Base-by-base conservation (phyloP, 805 yeast genomes). In the Candida pseudoglaebosa region DNA sequence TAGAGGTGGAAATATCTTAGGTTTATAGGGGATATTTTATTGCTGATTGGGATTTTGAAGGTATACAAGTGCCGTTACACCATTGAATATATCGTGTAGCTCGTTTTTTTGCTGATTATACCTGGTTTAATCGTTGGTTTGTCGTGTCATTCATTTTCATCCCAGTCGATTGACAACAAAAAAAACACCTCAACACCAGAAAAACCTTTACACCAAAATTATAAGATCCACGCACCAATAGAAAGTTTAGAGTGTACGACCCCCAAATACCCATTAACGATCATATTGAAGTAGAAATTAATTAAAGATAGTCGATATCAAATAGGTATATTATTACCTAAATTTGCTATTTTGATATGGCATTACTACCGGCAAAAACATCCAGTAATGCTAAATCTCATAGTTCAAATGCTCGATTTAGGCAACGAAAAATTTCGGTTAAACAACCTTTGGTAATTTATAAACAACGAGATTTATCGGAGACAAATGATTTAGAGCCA, bases 361-460 rank as follows among this genome's bases (percentile, higher is more conserved):
- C 73, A 39, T 54, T 65, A 34, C 64, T 62, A 38, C 70, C 70
- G 40, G 56, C 70, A 26, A 65, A 61, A 32, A 59, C 56, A 36
- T 55, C 63, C 38, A 48, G 47, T 20, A 46, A 39, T 17, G 42
- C 48, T n/a, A 42, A 46, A 30, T 58, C 45, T 38, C 40, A 54
- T 18, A 43, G 48, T n/a, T 70, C 78, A 16, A 76, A 78, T 38
- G 84, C 91, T 30, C 70, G 96, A 45, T 90, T 90, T 63, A 81
- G 99, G 48, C 97, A 91, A 70, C 77, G 98, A 43, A 93, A 93
- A 65, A 90, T 91, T 48, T 84, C 95, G 34, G 93, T 90, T 34
- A 93, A 90, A 60, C 95, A 89, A 58, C 79, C 85, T 8, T 73
- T 91, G 41, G 82, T 82, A 43, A 82, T 91, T 6, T 75, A 82